These are phyloP conservation scores for Endoconidiophora polonica DNA, from an alignment of 2,329 filamentous ascomycete genomes.

Conservation along the genomic window DNA sequence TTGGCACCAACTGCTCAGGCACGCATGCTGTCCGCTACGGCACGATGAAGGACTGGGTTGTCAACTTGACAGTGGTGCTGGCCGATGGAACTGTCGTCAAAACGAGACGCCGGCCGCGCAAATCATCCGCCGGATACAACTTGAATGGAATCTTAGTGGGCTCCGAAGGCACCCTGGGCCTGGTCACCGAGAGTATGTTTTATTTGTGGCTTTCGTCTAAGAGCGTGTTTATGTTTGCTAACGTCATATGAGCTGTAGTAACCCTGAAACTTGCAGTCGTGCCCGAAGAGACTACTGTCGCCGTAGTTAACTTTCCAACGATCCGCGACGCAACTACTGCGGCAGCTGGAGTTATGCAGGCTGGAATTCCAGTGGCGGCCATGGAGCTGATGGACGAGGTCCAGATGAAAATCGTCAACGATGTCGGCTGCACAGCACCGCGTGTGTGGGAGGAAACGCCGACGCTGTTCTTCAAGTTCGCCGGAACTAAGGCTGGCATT, in stretches of 20 bases:
- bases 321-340: conserved; percentile 62
- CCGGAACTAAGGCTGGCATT: conserved; percentile 62
- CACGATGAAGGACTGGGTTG: conserved; percentile 79
- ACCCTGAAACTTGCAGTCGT: conserved; percentile 66
- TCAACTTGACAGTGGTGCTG: conserved; percentile 66
- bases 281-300: conserved; percentile 60
- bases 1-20: conserved; percentile 61
- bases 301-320: conserved; percentile 61
- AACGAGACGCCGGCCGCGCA: conserved; percentile 59
- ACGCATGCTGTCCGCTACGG: conserved; percentile 70
- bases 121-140: conserved; percentile 72
- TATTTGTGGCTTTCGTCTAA: not conserved
- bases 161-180: conserved; percentile 63
- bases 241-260: conserved; percentile 23
- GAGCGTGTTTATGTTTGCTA: not conserved
- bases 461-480: conserved; percentile 75
- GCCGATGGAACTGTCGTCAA: conserved; percentile 67
- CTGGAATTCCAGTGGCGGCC: conserved; percentile 55
- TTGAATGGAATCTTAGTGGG: conserved; percentile 66
- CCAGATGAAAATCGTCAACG: conserved; percentile 70
- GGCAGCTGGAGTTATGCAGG: conserved; percentile 59
- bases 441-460: conserved; percentile 58
- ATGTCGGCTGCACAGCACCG: conserved; percentile 50
- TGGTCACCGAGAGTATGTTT: conserved; percentile 52
- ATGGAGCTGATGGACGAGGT: conserved; percentile 85